phyloP scores from a whole-genome alignment of 768 basidiomycete species.

The Tulasnella sp. region DNA sequence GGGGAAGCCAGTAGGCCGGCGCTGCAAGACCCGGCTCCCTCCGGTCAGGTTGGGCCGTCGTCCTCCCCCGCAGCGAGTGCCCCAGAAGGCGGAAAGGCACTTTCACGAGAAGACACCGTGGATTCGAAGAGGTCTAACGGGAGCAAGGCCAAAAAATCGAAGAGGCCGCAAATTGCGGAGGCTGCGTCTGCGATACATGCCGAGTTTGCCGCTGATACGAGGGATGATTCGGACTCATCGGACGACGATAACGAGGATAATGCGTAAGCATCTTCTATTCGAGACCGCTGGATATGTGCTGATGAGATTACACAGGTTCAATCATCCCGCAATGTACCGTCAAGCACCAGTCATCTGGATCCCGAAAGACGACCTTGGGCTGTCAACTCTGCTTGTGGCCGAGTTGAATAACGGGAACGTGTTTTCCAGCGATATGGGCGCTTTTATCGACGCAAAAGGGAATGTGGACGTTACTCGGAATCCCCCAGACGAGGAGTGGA shows the following conservation, averaged over 20 bases:
- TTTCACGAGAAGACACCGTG: background rate
- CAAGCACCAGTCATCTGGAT: conserved; percentile 35
- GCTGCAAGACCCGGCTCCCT: too few species aligned
- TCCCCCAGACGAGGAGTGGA: conserved; percentile 25
- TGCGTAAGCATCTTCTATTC: conserved; percentile 21
- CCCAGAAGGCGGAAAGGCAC: background rate
- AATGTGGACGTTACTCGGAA: conserved; percentile 25
- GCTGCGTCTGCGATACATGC: background rate
- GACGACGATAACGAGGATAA: conserved; percentile 17
- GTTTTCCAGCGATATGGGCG: conserved; percentile 26
- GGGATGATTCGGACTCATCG: background rate
- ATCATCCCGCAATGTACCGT: conserved; percentile 37
- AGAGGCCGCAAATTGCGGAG: background rate
- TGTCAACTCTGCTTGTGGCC: conserved; percentile 26
- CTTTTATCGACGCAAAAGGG: conserved; percentile 27
- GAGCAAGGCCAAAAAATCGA: background rate
- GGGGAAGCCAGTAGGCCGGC: too few species aligned
- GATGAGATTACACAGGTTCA: conserved; percentile 27
- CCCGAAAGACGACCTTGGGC: conserved; percentile 33
- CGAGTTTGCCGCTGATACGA: background rate
- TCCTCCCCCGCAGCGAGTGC: background rate
- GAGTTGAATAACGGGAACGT: conserved; percentile 28
- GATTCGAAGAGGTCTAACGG: background rate
- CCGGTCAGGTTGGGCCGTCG: too few species aligned
- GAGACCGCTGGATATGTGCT: background rate